Conservation (phyloP, 1,139 yeast genomes). For the Blastobotrys arbuscula region DNA sequence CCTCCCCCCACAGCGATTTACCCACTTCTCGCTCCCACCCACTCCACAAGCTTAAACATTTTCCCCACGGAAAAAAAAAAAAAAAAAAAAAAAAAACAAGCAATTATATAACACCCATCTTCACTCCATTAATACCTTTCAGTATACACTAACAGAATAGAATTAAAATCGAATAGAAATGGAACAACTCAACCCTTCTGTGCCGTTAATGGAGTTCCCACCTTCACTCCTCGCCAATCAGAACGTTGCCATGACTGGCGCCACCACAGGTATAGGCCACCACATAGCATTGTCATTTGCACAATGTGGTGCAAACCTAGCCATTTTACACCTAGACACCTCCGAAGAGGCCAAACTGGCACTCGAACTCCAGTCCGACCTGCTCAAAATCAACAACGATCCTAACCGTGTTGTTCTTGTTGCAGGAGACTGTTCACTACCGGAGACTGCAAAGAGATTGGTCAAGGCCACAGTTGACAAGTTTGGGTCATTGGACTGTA, state of each 20-base stretch:
- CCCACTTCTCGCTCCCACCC: too few relatives aligned
- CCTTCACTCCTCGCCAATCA: constrained; percentile 13
- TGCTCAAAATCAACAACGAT: constrained; percentile 25
- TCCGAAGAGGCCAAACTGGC: constrained; percentile 22
- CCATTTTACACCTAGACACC: constrained; percentile 28
- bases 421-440: constrained; percentile 41
- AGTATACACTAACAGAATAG: too few relatives aligned
- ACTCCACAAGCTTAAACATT: too few relatives aligned
- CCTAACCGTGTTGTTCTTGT: constrained; percentile 31
- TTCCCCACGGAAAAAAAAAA: too few relatives aligned
- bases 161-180: too few relatives aligned
- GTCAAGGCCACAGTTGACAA: constrained; percentile 35
- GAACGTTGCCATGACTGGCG: constrained; percentile 36
- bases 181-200: not conserved
- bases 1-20: too few relatives aligned
- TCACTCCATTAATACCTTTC: too few relatives aligned
- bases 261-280: constrained; percentile 39
- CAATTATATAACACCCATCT: too few relatives aligned
- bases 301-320: constrained; percentile 23
- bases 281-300: constrained; percentile 37
- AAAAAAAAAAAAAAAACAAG: too few relatives aligned
- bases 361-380: constrained; percentile 25
- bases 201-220: constrained; percentile 8
- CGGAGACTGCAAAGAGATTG: constrained; percentile 36
- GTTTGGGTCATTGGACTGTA: constrained; percentile 41